Conservation (phyloP, 2,329 filamentous ascomycete genomes). For the Verticillium dahliae region DNA sequence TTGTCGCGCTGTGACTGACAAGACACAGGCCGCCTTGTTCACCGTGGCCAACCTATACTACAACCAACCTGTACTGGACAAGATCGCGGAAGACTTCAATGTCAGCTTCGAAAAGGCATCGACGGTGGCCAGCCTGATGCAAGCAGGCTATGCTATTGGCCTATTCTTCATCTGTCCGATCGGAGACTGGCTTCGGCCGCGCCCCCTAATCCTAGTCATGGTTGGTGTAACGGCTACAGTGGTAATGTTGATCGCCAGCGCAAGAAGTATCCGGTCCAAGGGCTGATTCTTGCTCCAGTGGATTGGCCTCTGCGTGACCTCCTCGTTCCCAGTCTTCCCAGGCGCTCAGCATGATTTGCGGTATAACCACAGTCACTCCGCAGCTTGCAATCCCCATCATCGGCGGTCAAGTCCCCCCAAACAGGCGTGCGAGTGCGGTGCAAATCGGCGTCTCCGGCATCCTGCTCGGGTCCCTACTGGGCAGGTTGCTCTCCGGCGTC, state of each 20-base stretch:
- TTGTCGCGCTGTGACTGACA: too few relatives aligned
- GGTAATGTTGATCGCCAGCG: constrained; percentile 33
- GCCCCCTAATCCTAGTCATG: constrained; percentile 64
- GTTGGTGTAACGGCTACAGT: constrained; percentile 61
- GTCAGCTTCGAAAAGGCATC: constrained; percentile 62
- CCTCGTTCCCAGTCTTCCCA: constrained; percentile 56
- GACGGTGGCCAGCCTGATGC: constrained; percentile 65
- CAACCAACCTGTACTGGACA: constrained; percentile 70
- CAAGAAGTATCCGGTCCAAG: not conserved
- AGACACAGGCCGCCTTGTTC: constrained; percentile 25
- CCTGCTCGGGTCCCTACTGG: constrained; percentile 67
- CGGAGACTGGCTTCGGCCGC: constrained; percentile 60
- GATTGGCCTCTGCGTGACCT: constrained; percentile 65
- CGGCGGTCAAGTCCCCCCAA: constrained; percentile 65
- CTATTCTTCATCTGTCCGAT: constrained; percentile 68
- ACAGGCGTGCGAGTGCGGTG: constrained; percentile 60
- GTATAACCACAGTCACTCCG: constrained; percentile 70
- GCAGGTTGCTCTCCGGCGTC: constrained; percentile 67
- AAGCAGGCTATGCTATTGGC: constrained; percentile 71
- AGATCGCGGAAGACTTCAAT: constrained; percentile 63
- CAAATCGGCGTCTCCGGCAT: constrained; percentile 70
- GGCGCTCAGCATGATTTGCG: constrained; percentile 63
- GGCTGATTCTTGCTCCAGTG: constrained; percentile 29
- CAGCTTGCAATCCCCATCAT: constrained; percentile 74
- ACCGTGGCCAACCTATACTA: constrained; percentile 79